Evolutionary conservation across 2,329 filamentous ascomycete species (phyloP).

Genomic region (Davidsoniella australis): DNA sequence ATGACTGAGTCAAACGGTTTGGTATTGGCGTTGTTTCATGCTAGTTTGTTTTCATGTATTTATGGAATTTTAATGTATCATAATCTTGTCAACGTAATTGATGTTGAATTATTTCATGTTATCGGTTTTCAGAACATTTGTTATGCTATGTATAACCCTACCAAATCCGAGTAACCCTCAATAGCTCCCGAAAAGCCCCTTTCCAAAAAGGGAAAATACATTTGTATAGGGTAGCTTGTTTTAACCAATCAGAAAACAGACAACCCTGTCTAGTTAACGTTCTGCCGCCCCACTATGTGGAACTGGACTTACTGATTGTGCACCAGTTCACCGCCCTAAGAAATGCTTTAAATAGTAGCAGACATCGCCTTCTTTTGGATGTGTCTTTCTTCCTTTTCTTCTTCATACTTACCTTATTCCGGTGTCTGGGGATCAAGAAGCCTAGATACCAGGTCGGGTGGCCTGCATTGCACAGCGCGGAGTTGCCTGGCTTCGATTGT

Average conservation of each 20-base stretch:
- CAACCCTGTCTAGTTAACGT: not conserved
- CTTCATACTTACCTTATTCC: constrained; percentile 36
- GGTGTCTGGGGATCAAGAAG: constrained; percentile 27
- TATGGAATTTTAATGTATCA: too few species aligned
- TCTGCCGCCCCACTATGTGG: not conserved
- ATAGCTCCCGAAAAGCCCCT: too few species aligned
- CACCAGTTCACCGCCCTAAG: not conserved
- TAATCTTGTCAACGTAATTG: too few species aligned
- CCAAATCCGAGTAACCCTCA: not conserved
- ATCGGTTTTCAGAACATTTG: too few species aligned
- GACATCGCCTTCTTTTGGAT: constrained; percentile 12
- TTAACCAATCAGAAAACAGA: not conserved
- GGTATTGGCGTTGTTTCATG: too few species aligned
- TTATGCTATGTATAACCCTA: not conserved
- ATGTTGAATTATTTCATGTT: too few species aligned
- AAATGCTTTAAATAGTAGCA: constrained; percentile 19
- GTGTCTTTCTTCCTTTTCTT: constrained; percentile 21
- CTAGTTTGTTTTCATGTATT: too few species aligned
- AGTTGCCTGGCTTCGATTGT: constrained; percentile 31
- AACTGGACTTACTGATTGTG: not conserved
- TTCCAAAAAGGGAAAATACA: too few species aligned
- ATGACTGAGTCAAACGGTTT: too few species aligned
- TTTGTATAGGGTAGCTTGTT: not conserved
- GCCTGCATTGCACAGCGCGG: constrained; percentile 38
- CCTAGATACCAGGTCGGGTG: constrained; percentile 24